phyloP scores from a whole-genome alignment of 192 early-diverging fungal genomes.

The Glomus cerebriforme region DNA sequence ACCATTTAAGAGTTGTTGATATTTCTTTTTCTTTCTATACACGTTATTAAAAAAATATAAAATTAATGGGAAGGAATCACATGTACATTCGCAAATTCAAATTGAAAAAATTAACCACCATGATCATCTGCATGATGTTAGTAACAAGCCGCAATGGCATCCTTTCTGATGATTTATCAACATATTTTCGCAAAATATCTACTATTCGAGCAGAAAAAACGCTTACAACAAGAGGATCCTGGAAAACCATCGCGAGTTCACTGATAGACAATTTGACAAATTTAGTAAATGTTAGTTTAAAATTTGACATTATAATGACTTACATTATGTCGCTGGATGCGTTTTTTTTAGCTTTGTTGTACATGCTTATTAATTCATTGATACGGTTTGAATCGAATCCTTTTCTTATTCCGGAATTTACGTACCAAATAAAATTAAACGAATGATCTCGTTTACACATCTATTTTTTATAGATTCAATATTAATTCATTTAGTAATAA shows the following conservation, averaged over 20 bases:
- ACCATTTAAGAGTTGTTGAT: conserved; percentile 14
- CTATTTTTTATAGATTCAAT: not conserved
- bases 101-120: not conserved
- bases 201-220: conserved; percentile 18
- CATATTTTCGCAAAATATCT: conserved; percentile 2
- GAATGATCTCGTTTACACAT: conserved; percentile 28
- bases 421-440: conserved; percentile 28
- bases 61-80: not conserved
- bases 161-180: not conserved
- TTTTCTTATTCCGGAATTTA: conserved; percentile 24
- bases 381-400: conserved; percentile 15
- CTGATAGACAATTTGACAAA: not conserved
- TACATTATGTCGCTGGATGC: not conserved
- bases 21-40: not conserved
- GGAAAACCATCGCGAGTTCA: conserved; percentile 25
- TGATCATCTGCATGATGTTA: not conserved
- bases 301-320: not conserved
- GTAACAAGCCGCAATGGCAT: not conserved
- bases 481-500: not conserved
- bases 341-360: conserved; percentile 13
- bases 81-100: not conserved
- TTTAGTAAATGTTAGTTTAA: not conserved
- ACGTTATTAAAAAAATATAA: not conserved
- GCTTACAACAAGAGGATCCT: conserved; percentile 22
- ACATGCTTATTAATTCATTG: not conserved